A percentile compares a stretch with the other conserved stretches of the same genome.
Conservation (phyloP, 2,329 filamentous ascomycete species). For the Biscogniauxia sp. region DNA sequence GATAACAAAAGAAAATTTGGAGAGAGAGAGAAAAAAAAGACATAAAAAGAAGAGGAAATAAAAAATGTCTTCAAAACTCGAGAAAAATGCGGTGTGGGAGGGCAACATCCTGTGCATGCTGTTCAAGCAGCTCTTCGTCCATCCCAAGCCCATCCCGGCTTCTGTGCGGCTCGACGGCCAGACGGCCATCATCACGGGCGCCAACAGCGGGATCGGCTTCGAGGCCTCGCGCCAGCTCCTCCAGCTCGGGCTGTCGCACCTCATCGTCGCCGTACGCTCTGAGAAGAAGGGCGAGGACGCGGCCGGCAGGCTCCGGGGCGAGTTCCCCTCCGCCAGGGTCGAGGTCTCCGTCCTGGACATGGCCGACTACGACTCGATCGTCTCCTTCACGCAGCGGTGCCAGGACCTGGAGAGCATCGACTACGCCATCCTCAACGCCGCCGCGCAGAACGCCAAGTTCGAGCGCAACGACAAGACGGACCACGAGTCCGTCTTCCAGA, state of each 20-base stretch:
- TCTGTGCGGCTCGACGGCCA: conserved; percentile 2
- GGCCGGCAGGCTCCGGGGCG: not conserved
- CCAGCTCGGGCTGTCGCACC: conserved; percentile 25
- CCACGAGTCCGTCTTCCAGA: conserved; percentile 44
- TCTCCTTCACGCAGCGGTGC: conserved; percentile 34
- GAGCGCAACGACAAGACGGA: conserved; percentile 17
- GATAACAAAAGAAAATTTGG: no score
- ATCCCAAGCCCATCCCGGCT: no score
- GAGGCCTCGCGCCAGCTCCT: conserved; percentile 33
- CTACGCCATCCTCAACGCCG: conserved; percentile 36
- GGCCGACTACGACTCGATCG: conserved; percentile 37
- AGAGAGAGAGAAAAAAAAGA: no score
- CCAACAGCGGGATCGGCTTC: conserved; percentile 33
- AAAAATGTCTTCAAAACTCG: no score
- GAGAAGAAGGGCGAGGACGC: conserved; percentile 27
- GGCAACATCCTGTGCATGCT: no score
- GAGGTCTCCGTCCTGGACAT: conserved; percentile 45
- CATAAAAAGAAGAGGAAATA: no score
- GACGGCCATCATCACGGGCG: conserved; percentile 31
- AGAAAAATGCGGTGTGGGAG: no score
- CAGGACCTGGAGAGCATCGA: conserved; percentile 36
- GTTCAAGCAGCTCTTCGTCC: no score
- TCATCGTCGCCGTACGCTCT: conserved; percentile 35
- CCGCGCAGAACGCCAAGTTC: conserved; percentile 22
- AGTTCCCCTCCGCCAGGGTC: conserved; percentile 12